Evolutionary conservation across 2,329 filamentous ascomycete species (phyloP), one percentile per base, ranked within the genome.

Genomic region (Teratosphaeria viscida): DNA sequence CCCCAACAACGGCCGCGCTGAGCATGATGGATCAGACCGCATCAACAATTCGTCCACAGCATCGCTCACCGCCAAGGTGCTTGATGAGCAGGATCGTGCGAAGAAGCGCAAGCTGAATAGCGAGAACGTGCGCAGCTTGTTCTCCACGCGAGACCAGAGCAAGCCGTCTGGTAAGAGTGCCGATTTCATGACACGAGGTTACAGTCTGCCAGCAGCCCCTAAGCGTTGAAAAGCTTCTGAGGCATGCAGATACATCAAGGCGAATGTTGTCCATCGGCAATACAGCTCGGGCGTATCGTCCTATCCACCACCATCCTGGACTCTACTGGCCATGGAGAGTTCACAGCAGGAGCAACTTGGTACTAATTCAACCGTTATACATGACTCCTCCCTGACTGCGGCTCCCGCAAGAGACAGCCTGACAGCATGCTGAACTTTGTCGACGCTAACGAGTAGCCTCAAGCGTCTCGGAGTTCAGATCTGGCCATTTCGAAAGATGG

Each of bases 21-120:
- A 58, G 14, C 54, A 62, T 26, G 61, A 61, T 49, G 39, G 11
- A 58, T 53, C 35, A 37, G 34, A 54, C 57, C 85, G 87, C 11
- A 96, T 97, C 73, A 96, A 96, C 72, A 95, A 97, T 67, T 79
- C 89, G 0, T 83, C 89, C 59, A 94, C 94, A 0, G 92, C 92
- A 0, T 88, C 85, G 3, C 76, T 99, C 52, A 95, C 92, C 0
- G 89, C 88, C 0, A 91, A 86, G 66, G 92, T 99, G 0, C 73
- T 97, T 29, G 87, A 88, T 27, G 92, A 97, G 68, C 90, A 96
- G 72, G 88, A 92, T 56, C 85, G 88, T 68, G 81, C 83, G 59
- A 91, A 90, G 65, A 96, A 92, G 76, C 79, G 86, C 65, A 95
- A 89, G 70, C 68, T 90, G 66, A 85, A 81, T 3, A 79, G 78